Base-by-base conservation (phyloP, 2,329 filamentous ascomycete genomes). In the Sclerotinia subarctica region DNA sequence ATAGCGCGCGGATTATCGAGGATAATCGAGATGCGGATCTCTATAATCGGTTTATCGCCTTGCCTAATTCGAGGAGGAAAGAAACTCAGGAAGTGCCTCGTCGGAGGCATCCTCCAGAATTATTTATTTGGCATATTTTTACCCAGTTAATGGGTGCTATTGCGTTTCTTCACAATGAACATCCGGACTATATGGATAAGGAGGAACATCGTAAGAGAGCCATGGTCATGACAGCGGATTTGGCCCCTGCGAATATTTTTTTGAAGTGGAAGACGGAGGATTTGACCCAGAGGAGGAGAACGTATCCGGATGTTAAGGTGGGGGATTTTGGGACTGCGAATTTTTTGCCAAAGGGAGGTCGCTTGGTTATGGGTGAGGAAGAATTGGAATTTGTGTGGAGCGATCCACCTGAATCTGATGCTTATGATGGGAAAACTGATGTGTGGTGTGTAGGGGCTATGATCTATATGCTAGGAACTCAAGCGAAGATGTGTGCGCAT, bases 91-190 rank as follows among this genome's bases (percentile, higher is more conserved):
- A 52, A 1, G 4, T 52, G 4, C 49, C 49, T 11, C 2, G 10
- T 13, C n/a, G 54, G 8, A 17, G 1, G 3, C 38, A 10, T 1
- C 51, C 51, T 10, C 62, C 62, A 2, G 62, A 65, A 35, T 24
- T 56, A 17, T 65, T 65, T 29, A 24, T 65, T 11, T 65, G 63
- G 63, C 51, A 65, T 24, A 46, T 65, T 4, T 65, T 15, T 19
- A 5, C 19, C 2, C 63, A 65, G 38, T 44, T 57, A 5, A 44
- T 65, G 1, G 52, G 35, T 5, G 63, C 51, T 1, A 21, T 65
- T 21, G 51, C 53, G 5, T 65, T 65, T n/a, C 26, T 65, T 1
- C 63, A 65, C 21, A 57, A 57, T n/a, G 63, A 65, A 32, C 51
- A 65, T n/a, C 51, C 51, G 11, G 63, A 65, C 24, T 65, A 56